Evolutionary conservation across 495 filamentous ascomycete genomes (phyloP).

Genomic region (Hypoxylon subgilvum): DNA sequence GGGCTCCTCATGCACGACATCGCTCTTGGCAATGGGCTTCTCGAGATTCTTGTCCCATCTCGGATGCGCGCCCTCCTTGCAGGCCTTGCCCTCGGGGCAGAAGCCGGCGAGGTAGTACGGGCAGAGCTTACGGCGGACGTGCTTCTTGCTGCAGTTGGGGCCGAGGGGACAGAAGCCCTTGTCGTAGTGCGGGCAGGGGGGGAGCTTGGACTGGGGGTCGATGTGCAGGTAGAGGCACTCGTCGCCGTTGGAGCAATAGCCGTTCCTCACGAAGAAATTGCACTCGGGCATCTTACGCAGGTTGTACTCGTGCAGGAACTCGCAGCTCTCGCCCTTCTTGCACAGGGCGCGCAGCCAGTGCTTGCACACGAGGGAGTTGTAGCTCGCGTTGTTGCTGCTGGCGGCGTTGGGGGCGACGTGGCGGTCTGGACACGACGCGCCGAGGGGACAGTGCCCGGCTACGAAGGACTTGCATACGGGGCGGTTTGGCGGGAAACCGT

Average conservation of each 20-base stretch:
- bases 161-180: constrained; percentile 94
- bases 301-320: constrained; percentile 98
- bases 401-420: constrained; percentile 41
- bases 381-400: constrained; percentile 45
- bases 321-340: constrained; percentile 94
- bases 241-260: constrained; percentile 93
- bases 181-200: constrained; percentile 92
- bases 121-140: constrained; percentile 78
- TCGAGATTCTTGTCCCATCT: constrained; percentile 76
- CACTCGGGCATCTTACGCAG: constrained; percentile 97
- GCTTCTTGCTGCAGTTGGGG: constrained; percentile 81
- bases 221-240: constrained; percentile 97
- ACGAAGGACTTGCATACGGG: constrained; percentile 80
- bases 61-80: constrained; percentile 80
- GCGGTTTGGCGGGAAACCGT: constrained; percentile 73
- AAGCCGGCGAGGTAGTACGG: constrained; percentile 91
- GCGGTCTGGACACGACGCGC: constrained; percentile 72
- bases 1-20: constrained; percentile 61
- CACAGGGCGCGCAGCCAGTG: constrained; percentile 97
- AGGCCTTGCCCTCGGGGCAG: constrained; percentile 82
- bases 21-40: constrained; percentile 70
- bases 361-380: constrained; percentile 87
- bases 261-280: constrained; percentile 85
- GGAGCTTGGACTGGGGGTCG: constrained; percentile 77
- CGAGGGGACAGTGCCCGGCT: constrained; percentile 76